Evolutionary conservation across 2,329 filamentous ascomycete species (phyloP).

Genomic region (Colletotrichum orchidophilum): DNA sequence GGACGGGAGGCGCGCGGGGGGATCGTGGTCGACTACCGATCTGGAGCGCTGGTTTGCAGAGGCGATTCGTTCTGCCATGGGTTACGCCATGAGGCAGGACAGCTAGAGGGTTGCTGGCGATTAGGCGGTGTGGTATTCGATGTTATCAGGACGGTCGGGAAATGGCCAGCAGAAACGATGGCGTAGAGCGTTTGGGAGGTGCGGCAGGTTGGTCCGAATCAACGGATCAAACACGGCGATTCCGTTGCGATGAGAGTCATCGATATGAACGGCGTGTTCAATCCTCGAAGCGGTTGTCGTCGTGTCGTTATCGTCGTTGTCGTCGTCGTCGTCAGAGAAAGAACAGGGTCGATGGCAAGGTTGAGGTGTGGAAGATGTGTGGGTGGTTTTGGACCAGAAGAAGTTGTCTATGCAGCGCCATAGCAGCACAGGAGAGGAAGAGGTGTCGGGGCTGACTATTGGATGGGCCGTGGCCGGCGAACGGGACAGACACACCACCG

Average conservation of each 20-base stretch:
- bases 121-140: constrained; percentile 16
- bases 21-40: constrained; percentile 65
- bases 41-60: constrained; percentile 58
- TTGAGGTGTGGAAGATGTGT: background rate
- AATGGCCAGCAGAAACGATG: background rate
- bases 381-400: background rate
- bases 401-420: constrained; percentile 13
- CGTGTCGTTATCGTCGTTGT: constrained; percentile 18
- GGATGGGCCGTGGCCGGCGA: constrained; percentile 3
- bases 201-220: constrained; percentile 9
- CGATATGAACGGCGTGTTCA: background rate
- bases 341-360: background rate
- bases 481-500: constrained; percentile 7
- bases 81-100: constrained; percentile 71
- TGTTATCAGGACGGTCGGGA: constrained; percentile 10
- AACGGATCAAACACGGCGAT: constrained; percentile 20
- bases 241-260: constrained; percentile 9
- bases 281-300: background rate
- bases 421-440: constrained; percentile 3
- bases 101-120: constrained; percentile 21
- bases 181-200: background rate
- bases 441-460: constrained; percentile 5
- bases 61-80: constrained; percentile 72
- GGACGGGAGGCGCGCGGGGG: constrained; percentile 59
- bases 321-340: constrained; percentile 6